Evolutionary conservation across 768 basidiomycete genomes (phyloP), one percentile per base, ranked within the genome.

Genomic region (Serpula lacrymans): DNA sequence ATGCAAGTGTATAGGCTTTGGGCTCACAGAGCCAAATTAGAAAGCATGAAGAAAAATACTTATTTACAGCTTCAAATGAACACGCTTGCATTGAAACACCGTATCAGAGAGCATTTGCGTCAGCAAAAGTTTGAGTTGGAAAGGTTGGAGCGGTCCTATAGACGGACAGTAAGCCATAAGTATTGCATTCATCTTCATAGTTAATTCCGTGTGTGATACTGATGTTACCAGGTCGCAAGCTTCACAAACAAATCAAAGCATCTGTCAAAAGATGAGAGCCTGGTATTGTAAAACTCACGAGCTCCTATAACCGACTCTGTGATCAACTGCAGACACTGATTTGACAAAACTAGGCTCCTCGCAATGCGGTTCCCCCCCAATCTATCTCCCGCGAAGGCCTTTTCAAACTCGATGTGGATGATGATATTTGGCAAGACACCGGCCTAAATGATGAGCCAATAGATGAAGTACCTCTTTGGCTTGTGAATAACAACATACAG

Each of bases 381-480:
- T 35, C 34, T 6, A 61, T 67, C 24, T 41, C 48, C 1, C 20
- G 20, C 8, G 37, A 51, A 9, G 45, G 48, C 1, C 32, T 69
- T 3, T 69, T 57, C 30, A 39, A 42, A 1, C 48, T 69, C 0
- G 64, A 67, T 50, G 60, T 69, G 20, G 64, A 67, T 51, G 62
- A 64, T 45, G 46, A 49, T 13, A 64, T 67, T 13, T 69, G 66
- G 63, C 53, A 63, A 35, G 58, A 65, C 38, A 14, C 53, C 31
- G 61, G 61, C 1, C 47, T 67, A 14, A 49, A 46, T 27, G 54
- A 61, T 17, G 48, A 57, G 29, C 5, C 16, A 9, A 40, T 33
- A 18, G 37, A 28, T 1, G 25, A 3, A 2, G 42, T 40, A 2
- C 54, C 56, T 23, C 34, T 14, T 6, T 55, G 54, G 55, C 31